A percentile compares a stretch with the other conserved stretches of the same genome.
Conservation (phyloP, 768 basidiomycete genomes). For the Holtermannia corniformis region DNA sequence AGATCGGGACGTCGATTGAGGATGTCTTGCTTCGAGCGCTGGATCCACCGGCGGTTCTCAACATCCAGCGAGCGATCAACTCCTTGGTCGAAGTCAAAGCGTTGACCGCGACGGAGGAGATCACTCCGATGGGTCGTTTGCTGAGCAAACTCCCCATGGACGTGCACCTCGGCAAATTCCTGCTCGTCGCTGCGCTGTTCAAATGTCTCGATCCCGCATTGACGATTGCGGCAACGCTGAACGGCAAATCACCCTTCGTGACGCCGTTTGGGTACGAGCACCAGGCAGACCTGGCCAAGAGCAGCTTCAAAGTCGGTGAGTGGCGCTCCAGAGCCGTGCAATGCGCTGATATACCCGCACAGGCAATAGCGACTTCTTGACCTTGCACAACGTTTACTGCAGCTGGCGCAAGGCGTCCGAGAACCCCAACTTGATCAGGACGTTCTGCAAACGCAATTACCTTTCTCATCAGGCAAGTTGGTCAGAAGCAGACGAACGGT, state of each 20-base stretch:
- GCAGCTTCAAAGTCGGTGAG: slow-evolving; percentile 64
- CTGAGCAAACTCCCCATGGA: slow-evolving; percentile 89
- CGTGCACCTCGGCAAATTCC: slow-evolving; percentile 88
- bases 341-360: slow-evolving; percentile 2
- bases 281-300: slow-evolving; percentile 76
- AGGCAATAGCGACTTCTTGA: slow-evolving; percentile 94
- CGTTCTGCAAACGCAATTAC: slow-evolving; percentile 71
- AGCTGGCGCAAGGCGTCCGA: slow-evolving; percentile 72
- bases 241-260: slow-evolving; percentile 86
- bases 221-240: slow-evolving; percentile 85
- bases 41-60: slow-evolving; percentile 76
- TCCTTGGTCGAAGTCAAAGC: slow-evolving; percentile 90
- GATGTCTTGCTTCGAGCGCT: slow-evolving; percentile 77
- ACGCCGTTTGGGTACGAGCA: slow-evolving; percentile 77
- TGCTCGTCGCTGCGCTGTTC: slow-evolving; percentile 73
- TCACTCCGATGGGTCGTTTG: slow-evolving; percentile 84
- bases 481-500: slow-evolving; percentile 1
- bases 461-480: slow-evolving; percentile 65
- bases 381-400: slow-evolving; percentile 78
- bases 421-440: slow-evolving; percentile 53
- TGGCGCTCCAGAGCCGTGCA: slow-evolving; percentile 2
- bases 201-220: slow-evolving; percentile 91
- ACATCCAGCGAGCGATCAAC: slow-evolving; percentile 81
- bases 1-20: slow-evolving; percentile 73
- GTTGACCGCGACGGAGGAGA: slow-evolving; percentile 72